Evolutionary conservation across 805 yeast species (phyloP).

Genomic region (Kodamaea neixiangensis): DNA sequence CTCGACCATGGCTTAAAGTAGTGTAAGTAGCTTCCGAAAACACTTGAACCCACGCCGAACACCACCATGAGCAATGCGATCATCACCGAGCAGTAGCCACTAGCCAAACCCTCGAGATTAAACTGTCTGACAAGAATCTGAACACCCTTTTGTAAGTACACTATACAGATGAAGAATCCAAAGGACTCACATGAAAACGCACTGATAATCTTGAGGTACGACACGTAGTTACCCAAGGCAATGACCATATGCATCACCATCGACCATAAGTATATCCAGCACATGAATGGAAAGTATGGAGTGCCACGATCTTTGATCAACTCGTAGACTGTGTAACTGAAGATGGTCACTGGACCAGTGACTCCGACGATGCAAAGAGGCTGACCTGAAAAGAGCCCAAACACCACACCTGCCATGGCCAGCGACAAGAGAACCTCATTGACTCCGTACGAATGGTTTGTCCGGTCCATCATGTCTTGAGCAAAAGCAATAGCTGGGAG

Average conservation of each 20-base stretch:
- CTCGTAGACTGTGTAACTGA: slow-evolving; percentile 86
- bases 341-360: slow-evolving; percentile 92
- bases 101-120: slow-evolving; percentile 30
- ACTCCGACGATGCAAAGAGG: slow-evolving; percentile 96
- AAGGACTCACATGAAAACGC: slow-evolving; percentile 88
- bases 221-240: slow-evolving; percentile 68
- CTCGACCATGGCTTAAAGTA: slow-evolving; percentile 62
- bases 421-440: slow-evolving; percentile 84
- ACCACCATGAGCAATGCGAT: slow-evolving; percentile 74
- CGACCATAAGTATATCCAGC: slow-evolving; percentile 93
- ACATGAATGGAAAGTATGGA: slow-evolving; percentile 85
- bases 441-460: slow-evolving; percentile 84
- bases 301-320: slow-evolving; percentile 56
- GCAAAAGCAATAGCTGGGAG: slow-evolving; percentile 96
- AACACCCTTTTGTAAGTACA: slow-evolving; percentile 88
- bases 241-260: slow-evolving; percentile 76
- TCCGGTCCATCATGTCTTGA: slow-evolving; percentile 94
- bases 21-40: slow-evolving; percentile 62
- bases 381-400: slow-evolving; percentile 85
- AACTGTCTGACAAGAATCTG: slow-evolving; percentile 80
- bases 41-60: slow-evolving; percentile 63
- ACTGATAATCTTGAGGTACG: slow-evolving; percentile 69
- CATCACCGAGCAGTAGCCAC: slow-evolving; percentile 75
- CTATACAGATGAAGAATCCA: slow-evolving; percentile 86
- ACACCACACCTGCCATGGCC: slow-evolving; percentile 86